These are phyloP conservation scores for Solanum chilense DNA, from an alignment of 257 asterid species.

Conservation along the genomic window DNA sequence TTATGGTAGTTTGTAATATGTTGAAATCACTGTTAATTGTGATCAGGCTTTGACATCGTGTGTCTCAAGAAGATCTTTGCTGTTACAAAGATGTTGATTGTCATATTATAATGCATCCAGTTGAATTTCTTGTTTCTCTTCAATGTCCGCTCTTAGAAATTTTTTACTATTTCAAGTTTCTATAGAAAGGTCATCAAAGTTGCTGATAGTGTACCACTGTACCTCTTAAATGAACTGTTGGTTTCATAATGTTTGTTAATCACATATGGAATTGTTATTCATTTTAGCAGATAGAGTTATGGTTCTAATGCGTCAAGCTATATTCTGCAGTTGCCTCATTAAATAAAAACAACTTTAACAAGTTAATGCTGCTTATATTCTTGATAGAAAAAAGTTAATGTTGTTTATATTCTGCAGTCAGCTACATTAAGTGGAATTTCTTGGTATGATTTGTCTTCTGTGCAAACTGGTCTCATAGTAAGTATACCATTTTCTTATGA, in stretches of 20 bases:
- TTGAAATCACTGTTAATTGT: background rate
- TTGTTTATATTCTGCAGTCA: conserved; percentile 51
- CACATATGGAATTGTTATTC: background rate
- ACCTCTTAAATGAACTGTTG: background rate
- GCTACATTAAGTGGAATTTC: conserved; percentile 61
- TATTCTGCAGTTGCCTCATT: background rate
- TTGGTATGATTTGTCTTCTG: conserved; percentile 80
- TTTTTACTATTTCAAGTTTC: background rate
- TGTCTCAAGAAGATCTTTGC: background rate
- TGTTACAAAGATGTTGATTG: background rate
- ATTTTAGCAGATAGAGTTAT: background rate
- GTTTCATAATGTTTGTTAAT: background rate
- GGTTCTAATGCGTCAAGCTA: background rate
- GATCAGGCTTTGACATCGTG: background rate
- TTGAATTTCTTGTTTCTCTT: background rate
- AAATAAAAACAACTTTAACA: background rate
- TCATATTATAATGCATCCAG: background rate
- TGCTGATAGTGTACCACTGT: background rate
- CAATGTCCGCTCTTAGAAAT: background rate
- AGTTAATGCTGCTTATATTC: background rate
- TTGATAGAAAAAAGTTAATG: background rate
- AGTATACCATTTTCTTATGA: conserved; percentile 19
- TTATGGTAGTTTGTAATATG: background rate
- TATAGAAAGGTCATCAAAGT: background rate
- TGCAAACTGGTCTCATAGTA: conserved; percentile 82